Base-by-base conservation (phyloP, 2,329 filamentous ascomycete species). In the Macroventuria anomochaeta region DNA sequence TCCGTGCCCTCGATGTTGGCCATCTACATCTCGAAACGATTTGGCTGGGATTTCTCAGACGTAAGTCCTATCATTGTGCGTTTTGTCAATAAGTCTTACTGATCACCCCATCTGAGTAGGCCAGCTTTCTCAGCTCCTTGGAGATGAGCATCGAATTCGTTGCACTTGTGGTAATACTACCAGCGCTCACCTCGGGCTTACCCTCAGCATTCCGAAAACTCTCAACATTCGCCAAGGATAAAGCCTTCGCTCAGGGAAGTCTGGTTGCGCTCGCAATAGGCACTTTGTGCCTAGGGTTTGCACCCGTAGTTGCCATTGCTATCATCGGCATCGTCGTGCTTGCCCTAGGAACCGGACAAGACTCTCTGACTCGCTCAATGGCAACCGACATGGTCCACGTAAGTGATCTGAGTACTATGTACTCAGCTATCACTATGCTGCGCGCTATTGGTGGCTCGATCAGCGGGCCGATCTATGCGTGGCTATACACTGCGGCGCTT, bases 361-460 rank as follows among this genome's bases (percentile, higher is more conserved):
- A 65, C 28, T 61, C 60, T 0, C 12, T 61, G 13, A 58, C 61
- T 2, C 57, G 62, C 18, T 65, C 62, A 0, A 55, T 65, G 46
- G 53, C 58, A 2, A 65, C 62, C 0, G 58, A 65, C n/a, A 46
- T 65, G 47, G 62, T 61, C 5, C 31, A 28, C n/a, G 29, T 38
- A 1, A 44, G 36, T 17, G 58, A 58, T 2, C 29, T 62, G 5
- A 63, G 60, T 40, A 56, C 52, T 2, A 21, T 59, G 10, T 65
- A 65, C 36, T 65, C 62, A 2, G 62, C 60, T 2, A 61, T 65
- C 7, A 65, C 62, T 3, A 63, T 65, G 56, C 17, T 63, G 7
- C 43, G 62, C 1, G 58, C 58, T 7, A 60, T 63, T 31, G 62
- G 62, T 2, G 60, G 58, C 0, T 63, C 62, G 1, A 21, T 60